Conservation (phyloP, 1,139 yeast genomes). For the Yamadazyma buinensis region DNA sequence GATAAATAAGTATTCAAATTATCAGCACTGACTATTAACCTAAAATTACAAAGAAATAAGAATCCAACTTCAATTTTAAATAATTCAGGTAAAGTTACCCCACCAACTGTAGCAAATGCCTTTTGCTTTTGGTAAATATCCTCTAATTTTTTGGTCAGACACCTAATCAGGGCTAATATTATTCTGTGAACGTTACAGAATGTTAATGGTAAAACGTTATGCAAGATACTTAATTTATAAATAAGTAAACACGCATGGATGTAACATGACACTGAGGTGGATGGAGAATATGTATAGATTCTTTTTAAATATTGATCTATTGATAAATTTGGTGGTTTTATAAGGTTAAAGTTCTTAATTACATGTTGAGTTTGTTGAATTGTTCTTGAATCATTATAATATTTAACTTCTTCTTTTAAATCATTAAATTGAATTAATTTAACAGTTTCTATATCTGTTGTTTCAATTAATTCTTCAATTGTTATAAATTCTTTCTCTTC, state of each 20-base stretch:
- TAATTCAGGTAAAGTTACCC: conserved; percentile 37
- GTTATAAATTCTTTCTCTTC: conserved; percentile 5
- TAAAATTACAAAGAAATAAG: conserved; percentile 39
- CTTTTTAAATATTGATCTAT: conserved; percentile 36
- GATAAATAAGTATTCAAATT: conserved; percentile 30
- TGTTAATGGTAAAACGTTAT: conserved; percentile 31
- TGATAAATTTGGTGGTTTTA: conserved; percentile 33
- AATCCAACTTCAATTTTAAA: conserved; percentile 40
- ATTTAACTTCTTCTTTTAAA: conserved; percentile 19
- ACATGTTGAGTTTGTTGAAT: conserved; percentile 26
- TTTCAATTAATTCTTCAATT: conserved; percentile 8
- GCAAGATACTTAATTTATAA: conserved; percentile 32
- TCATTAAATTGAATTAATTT: conserved; percentile 14
- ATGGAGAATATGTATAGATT: conserved; percentile 40
- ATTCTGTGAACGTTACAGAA: conserved; percentile 36
- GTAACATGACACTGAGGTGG: conserved; percentile 39
- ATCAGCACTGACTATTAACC: conserved; percentile 34
- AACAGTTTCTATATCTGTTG: conserved; percentile 9
- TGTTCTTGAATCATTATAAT: conserved; percentile 15
- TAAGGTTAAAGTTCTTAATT: conserved; percentile 30
- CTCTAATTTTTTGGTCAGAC: conserved; percentile 42
- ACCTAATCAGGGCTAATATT: conserved; percentile 40
- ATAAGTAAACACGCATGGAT: conserved; percentile 40
- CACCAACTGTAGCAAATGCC: conserved; percentile 44
- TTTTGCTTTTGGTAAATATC: conserved; percentile 44